Base-by-base conservation (phyloP, 352 stramenopile species). In the Phytophthora megakarya region DNA sequence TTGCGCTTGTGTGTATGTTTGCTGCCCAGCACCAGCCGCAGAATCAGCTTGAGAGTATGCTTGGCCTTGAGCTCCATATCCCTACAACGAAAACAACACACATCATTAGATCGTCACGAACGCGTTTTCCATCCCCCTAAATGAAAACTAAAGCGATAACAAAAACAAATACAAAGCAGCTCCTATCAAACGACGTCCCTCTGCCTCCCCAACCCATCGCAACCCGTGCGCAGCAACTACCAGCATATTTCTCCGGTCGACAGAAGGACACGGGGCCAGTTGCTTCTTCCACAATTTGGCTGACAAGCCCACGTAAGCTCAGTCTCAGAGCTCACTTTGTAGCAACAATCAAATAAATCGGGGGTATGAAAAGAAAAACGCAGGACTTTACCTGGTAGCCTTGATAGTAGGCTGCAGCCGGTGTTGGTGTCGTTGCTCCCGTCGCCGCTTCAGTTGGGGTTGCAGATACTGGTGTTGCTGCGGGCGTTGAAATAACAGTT, bases 361-460 rank as follows among this genome's bases (percentile, higher is more conserved):
- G 55, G 61, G 55, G 51, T 54, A 64, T 52, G 19, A 43, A 39
- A 58, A 32, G 52, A 44, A 38, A 32, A 46, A 70, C 67, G 51
- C 55, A 70, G 57, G 49, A 44, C 67, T 47, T 74, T 92, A 92
- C 84, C 82, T 90, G 84, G 43, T 90, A 90, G 76, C 78, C 75
- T 75, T 90, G 81, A 64, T 90, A 90, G 67, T 91, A 92, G n/a
- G 75, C 47, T 49, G 73, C 75, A 55, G 71, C 57, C 33, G 74
- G 40, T 32, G 72, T 50, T 18, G 74, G 54, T 15, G 54, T 43
- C 7, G 60, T 61, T 53, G 38, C 35, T 19, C 40, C 35, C n/a
- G 62, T 46, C 13, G 68, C 40, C 19, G 66, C 70, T 21, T 63
- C 59, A 47, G 70, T 51, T 53, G 73, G 48, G 15, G 65, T 55